phyloP scores from a whole-genome alignment of 495 filamentous ascomycete species.

The Xylaria sp. region DNA sequence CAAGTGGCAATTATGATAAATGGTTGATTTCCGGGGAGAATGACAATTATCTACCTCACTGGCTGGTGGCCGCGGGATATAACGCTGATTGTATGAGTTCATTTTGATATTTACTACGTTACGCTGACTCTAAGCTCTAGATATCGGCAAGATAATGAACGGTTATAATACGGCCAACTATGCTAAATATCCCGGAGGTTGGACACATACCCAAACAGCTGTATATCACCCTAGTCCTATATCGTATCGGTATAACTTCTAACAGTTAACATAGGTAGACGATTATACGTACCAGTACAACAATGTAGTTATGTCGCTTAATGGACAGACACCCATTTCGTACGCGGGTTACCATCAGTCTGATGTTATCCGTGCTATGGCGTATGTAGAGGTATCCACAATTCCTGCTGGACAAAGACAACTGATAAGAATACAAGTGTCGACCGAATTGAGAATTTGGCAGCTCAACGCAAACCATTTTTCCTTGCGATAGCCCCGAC shows the following conservation, averaged over 20 bases:
- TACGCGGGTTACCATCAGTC: slow-evolving; percentile 58
- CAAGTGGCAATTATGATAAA: slow-evolving; percentile 46
- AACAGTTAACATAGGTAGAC: slow-evolving; percentile 50
- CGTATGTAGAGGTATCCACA: neutral
- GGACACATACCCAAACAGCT: slow-evolving; percentile 24
- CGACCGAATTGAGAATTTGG: slow-evolving; percentile 27
- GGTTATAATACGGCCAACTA: slow-evolving; percentile 55
- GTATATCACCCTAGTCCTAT: neutral
- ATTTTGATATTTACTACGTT: neutral
- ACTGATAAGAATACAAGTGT: slow-evolving; percentile 15
- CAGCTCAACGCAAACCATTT: slow-evolving; percentile 55
- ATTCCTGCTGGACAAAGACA: neutral
- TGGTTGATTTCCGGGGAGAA: slow-evolving; percentile 63
- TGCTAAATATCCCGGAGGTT: slow-evolving; percentile 39
- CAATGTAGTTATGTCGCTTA: slow-evolving; percentile 62
- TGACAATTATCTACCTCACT: slow-evolving; percentile 62
- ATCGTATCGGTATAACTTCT: neutral
- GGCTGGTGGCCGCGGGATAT: slow-evolving; percentile 64
- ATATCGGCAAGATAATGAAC: slow-evolving; percentile 66
- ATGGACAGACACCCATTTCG: slow-evolving; percentile 51
- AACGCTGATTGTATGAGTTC: slow-evolving; percentile 42
- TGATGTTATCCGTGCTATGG: slow-evolving; percentile 56
- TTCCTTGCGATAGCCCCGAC: slow-evolving; percentile 62
- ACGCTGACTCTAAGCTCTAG: slow-evolving; percentile 12
- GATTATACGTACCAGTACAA: slow-evolving; percentile 66